Conservation (phyloP, 169 alveolate genomes). For the Plasmodium reichenowi region DNA sequence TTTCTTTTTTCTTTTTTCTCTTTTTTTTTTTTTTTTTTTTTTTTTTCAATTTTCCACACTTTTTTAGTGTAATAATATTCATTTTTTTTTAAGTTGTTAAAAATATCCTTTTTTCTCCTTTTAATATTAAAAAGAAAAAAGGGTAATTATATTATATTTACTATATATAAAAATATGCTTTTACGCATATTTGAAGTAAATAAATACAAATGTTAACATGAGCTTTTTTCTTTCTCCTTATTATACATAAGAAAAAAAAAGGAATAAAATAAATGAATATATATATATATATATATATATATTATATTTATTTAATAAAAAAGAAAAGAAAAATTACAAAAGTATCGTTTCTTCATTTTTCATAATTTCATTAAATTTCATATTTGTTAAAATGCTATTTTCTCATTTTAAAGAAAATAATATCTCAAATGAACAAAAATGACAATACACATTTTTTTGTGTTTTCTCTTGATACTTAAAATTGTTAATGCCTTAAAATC, state of each 20-base stretch:
- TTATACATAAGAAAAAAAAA: neutral
- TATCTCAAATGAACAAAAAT: conserved; percentile 23
- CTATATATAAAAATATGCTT: too few relatives aligned
- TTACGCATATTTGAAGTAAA: too few relatives aligned
- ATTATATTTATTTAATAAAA: neutral
- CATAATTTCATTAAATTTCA: conserved; percentile 1
- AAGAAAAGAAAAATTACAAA: conserved; percentile 2
- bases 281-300: neutral
- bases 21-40: neutral
- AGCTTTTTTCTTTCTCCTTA: neutral
- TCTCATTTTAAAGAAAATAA: conserved; percentile 13
- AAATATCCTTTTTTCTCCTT: neutral
- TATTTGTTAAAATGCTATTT: conserved; percentile 28
- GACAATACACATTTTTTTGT: conserved; percentile 28
- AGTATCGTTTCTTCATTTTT: too few relatives aligned
- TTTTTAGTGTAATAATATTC: neutral
- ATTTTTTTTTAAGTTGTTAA: conserved; percentile 9
- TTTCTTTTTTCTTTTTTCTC: neutral
- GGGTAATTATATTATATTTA: neutral
- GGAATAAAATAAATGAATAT: neutral
- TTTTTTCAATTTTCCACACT: neutral
- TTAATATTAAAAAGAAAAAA: too few relatives aligned
- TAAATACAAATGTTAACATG: too few relatives aligned
- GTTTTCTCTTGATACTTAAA: conserved; percentile 21
- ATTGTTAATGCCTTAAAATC: conserved; percentile 11